A percentile compares a stretch with the other conserved stretches of the same genome.
phyloP scores from a whole-genome alignment of 305 asterid genomes.

The Fraxinus albicans region DNA sequence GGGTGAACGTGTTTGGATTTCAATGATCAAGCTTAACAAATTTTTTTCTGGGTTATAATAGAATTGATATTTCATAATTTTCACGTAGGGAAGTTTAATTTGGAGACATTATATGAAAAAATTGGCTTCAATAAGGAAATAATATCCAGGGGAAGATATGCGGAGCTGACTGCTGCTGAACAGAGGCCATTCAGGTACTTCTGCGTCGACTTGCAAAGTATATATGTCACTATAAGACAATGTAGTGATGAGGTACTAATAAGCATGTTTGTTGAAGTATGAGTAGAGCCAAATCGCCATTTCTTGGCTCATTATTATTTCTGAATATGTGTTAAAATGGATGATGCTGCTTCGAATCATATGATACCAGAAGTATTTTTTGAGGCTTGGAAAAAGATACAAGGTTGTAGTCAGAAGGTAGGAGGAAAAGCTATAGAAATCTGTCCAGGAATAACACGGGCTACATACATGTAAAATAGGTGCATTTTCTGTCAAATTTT shows the following conservation, averaged over 20 bases:
- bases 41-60: slow-evolving; percentile 9
- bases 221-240: neutral
- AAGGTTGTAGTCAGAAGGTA: neutral
- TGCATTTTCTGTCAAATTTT: neutral
- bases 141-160: slow-evolving; percentile 79
- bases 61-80: slow-evolving; percentile 19
- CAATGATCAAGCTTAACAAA: neutral
- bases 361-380: neutral
- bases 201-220: slow-evolving; percentile 4
- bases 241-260: neutral
- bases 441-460: neutral
- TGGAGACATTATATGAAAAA: slow-evolving; percentile 73
- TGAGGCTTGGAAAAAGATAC: neutral
- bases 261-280: neutral
- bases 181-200: slow-evolving; percentile 84
- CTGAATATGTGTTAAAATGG: neutral
- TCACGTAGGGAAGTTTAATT: slow-evolving; percentile 74
- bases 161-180: slow-evolving; percentile 83
- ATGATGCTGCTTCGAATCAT: neutral
- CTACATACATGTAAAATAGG: neutral
- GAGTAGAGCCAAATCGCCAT: neutral
- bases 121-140: slow-evolving; percentile 87
- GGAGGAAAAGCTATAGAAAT: neutral
- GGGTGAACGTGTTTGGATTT: neutral
- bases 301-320: neutral